Evolutionary conservation across 768 basidiomycete species (phyloP).

Genomic region (Daedalea quercina): DNA sequence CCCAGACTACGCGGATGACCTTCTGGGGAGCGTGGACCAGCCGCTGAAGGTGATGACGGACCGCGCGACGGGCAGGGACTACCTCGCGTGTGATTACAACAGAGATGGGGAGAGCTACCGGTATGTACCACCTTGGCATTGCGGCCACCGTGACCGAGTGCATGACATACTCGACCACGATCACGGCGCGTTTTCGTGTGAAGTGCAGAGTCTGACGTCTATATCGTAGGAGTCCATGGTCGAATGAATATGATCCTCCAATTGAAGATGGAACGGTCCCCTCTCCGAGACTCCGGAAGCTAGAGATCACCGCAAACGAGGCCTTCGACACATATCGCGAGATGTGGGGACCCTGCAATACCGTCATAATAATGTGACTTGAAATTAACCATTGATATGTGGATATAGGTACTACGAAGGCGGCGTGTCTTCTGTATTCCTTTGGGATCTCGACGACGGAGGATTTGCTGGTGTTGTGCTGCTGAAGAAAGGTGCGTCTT

Average conservation of each 20-base stretch:
- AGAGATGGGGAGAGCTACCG: slow-evolving; percentile 87
- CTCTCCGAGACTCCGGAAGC: slow-evolving; percentile 74
- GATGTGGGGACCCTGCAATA: slow-evolving; percentile 45
- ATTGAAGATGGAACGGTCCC: slow-evolving; percentile 87
- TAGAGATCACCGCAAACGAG: slow-evolving; percentile 91
- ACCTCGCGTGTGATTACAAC: slow-evolving; percentile 92
- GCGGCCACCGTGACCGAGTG: neutral
- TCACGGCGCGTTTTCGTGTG: neutral
- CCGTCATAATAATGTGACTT: neutral
- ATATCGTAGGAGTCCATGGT: slow-evolving; percentile 73
- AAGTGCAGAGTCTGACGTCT: neutral
- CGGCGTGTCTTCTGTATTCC: slow-evolving; percentile 93
- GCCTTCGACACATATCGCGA: slow-evolving; percentile 98
- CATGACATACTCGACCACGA: neutral
- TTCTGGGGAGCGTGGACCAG: slow-evolving; percentile 91
- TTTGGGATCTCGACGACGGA: slow-evolving; percentile 97
- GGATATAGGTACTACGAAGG: slow-evolving; percentile 86
- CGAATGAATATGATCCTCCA: slow-evolving; percentile 91
- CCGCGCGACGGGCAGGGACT: slow-evolving; percentile 77
- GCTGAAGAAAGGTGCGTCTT: slow-evolving; percentile 78
- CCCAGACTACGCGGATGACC: slow-evolving; percentile 93
- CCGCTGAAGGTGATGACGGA: slow-evolving; percentile 81
- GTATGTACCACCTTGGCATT: slow-evolving; percentile 29
- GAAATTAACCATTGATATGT: neutral
- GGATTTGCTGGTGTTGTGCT: slow-evolving; percentile 96